Evolutionary conservation across 306 rosid genomes (phyloP), one percentile per base, ranked within the genome.

Genomic region (Lathyrus tuberosus): DNA sequence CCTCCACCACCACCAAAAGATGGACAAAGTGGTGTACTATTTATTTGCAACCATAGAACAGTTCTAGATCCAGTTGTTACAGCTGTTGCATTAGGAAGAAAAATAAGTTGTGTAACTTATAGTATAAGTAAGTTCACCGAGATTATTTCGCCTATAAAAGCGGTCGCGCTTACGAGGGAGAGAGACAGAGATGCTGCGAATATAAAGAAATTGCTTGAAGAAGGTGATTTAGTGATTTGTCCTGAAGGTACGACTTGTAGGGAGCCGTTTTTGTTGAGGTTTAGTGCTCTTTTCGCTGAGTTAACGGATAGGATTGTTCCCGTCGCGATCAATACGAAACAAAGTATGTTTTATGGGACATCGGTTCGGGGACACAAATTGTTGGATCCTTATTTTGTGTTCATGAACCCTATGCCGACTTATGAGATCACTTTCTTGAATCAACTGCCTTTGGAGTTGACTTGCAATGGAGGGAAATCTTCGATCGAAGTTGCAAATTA

Each of bases 231-330:
- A 3, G 91, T 93, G 52, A 90, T 93, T 47, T 93, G 88, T 60
- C 98, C 97, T 0, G 98, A 93, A 75, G 98, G 98, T 1, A 93
- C 98, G 0, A 93, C 98, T 10, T 93, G 98, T 20, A 81, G 98
- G 5, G 98, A 93, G 47, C 89, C 90, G 1, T 93, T 88, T 41
- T 80, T 93, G 5, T 26, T 93, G 51, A 71, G 98, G 78, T 93
- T 93, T 58, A 93, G 96, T 66, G 97, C 98, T 0, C 89, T 93
- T 3, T 93, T 93, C 22, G 97, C 98, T 1, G 98, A 93, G 35
- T 56, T 93, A 3, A 86, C 96, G 0, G 91, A 88, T 22, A 79
- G 98, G 60, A 93, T 93, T 22, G 97, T 93, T 16, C 98, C 98
- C 0, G 91, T 93, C 10, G 98, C 98, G 0, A 88, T 93, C 7